These are phyloP conservation scores for Nannochloris sp. DNA, from an alignment of 139 green algal species.

Conservation along the genomic window DNA sequence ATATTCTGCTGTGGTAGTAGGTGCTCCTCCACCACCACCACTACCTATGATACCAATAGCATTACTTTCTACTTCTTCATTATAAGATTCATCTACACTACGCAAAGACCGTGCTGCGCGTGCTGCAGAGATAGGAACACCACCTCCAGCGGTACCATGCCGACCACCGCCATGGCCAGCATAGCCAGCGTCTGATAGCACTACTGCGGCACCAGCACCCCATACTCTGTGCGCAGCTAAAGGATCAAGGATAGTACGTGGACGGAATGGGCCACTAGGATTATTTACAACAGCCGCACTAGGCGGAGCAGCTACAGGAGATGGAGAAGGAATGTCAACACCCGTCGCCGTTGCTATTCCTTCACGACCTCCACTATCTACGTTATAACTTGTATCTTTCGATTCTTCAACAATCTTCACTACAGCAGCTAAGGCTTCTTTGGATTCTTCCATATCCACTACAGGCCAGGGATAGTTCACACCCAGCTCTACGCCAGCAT, in stretches of 20 bases:
- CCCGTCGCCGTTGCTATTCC: not conserved
- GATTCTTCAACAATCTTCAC: conserved; percentile 12
- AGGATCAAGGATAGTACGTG: conserved; percentile 8
- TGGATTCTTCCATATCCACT: conserved; percentile 31
- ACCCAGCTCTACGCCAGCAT: conserved; percentile 53
- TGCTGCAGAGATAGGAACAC: too few relatives aligned
- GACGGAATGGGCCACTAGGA: conserved; percentile 10
- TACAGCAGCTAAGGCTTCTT: conserved; percentile 12
- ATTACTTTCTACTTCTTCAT: not conserved
- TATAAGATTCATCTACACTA: too few relatives aligned
- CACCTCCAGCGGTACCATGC: too few relatives aligned
- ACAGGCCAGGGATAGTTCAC: conserved; percentile 63
- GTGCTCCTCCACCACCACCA: too few relatives aligned
- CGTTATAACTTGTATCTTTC: too few relatives aligned
- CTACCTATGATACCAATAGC: too few relatives aligned
- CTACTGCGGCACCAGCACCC: not conserved
- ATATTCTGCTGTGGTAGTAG: too few relatives aligned
- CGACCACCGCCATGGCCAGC: too few relatives aligned
- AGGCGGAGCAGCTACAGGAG: not conserved
- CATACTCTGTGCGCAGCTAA: conserved; percentile 1
- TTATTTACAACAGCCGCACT: not conserved
- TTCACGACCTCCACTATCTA: not conserved
- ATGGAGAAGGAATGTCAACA: not conserved
- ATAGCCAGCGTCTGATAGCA: too few relatives aligned
- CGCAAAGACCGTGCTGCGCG: too few relatives aligned